These are phyloP conservation scores for Umbelopsis sp. DNA, from an alignment of 192 early-diverging fungal species.

Conservation along the genomic window DNA sequence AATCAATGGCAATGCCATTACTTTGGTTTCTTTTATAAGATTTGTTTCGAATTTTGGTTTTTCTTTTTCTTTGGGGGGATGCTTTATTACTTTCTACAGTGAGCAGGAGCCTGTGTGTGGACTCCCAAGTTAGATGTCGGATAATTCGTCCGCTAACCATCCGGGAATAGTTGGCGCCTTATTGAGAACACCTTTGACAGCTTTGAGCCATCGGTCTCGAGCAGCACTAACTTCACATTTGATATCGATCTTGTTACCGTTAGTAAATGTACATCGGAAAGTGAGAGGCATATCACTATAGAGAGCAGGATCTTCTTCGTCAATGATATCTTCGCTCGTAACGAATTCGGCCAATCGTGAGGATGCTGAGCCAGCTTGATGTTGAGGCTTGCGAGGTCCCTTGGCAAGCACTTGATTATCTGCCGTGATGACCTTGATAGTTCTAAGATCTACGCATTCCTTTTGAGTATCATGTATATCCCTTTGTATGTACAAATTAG, in stretches of 20 bases:
- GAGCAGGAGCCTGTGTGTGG: neutral
- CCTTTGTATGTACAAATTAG: conserved; percentile 15
- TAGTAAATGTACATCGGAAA: conserved; percentile 9
- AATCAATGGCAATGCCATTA: neutral
- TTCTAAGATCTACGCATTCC: conserved; percentile 1
- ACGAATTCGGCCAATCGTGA: neutral
- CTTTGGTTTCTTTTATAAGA: neutral
- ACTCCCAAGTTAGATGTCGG: neutral
- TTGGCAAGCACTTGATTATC: conserved; percentile 1
- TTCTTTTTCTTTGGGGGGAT: neutral
- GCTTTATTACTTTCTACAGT: conserved; percentile 1
- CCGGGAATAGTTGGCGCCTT: conserved; percentile 17
- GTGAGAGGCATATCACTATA: neutral
- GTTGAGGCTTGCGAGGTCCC: neutral
- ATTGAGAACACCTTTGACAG: conserved; percentile 10
- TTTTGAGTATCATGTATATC: conserved; percentile 8
- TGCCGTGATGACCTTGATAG: neutral
- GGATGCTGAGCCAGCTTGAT: neutral
- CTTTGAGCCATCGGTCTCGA: conserved; percentile 16
- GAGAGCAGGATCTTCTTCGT: neutral
- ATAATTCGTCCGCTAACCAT: conserved; percentile 7
- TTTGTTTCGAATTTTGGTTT: neutral
- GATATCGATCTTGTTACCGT: neutral
- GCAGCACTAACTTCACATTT: neutral
- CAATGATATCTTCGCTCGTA: neutral